Evolutionary conservation across 2,329 filamentous ascomycete species (phyloP), one percentile per base, ranked within the genome.

Genomic region (Paecilomyces sp.): DNA sequence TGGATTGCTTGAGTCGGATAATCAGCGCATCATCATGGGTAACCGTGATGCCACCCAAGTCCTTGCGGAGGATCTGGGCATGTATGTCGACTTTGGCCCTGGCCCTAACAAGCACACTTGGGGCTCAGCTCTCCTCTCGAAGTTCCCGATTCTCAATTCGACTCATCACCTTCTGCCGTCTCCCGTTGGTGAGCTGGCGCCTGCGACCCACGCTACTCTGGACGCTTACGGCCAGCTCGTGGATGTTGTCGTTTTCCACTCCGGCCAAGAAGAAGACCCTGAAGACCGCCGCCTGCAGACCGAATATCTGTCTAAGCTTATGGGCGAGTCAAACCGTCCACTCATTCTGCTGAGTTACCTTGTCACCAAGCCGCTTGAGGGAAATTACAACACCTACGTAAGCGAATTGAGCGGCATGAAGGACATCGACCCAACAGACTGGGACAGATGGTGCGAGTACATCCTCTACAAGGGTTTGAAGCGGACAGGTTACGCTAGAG

Each of bases 101-200:
- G 94, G 94, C 1, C 94, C 94, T 6, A 96, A 99, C 83, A 99
- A 97, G 79, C 94, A 99, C 79, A 99, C 94, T 0, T 99, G 94
- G 94, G 94, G 94, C 57, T 86, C 88, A 9, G 94, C 92, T 24
- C 82, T 99, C 53, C 83, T 99, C 3, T 97, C 92, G 67, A 97
- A 97, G 72, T 99, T 97, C 80, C 94, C 94, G 3, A 99, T 99
- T 68, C 76, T 99, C 61, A 96, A 97, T 77, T 96, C 91, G 1
- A 97, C 92, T 24, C 94, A 99, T 73, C 94, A 99, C 69, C 85
- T 99, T 12, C 84, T 97, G 3, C 94, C 94, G 15, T 94, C 89
- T 13, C 94, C 94, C 0, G 92, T 95, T 1, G 94, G 94, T 61
- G 94, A 99, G 75, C 84, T 99, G 33, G 94, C 94, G 0, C 94